Conservation (phyloP, 2,329 filamentous ascomycete species). For the Penicillium hesseltinei region DNA sequence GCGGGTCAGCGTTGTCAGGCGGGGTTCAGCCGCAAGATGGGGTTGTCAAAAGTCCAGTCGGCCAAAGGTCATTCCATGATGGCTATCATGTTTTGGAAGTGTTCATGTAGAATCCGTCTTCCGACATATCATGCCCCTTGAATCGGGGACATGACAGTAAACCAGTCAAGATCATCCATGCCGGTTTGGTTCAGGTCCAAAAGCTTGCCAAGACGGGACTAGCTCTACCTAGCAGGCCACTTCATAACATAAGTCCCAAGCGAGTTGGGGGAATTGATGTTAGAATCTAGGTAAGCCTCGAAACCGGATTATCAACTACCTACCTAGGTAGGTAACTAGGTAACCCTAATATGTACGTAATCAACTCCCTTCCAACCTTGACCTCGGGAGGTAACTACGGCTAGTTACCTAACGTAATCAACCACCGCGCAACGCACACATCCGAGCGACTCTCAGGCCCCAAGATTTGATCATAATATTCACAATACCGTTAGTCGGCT, state of each 20-base stretch:
- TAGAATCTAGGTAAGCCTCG: too few relatives aligned
- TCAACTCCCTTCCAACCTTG: too few relatives aligned
- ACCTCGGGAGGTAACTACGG: too few relatives aligned
- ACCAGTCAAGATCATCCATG: background rate
- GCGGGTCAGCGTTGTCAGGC: background rate
- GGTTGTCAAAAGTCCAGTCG: background rate
- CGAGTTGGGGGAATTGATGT: too few relatives aligned
- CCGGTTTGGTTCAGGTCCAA: background rate
- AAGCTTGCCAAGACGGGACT: background rate
- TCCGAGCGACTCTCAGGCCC: too few relatives aligned
- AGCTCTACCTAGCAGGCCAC: too few relatives aligned
- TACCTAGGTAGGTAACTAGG: too few relatives aligned
- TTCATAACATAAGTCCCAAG: too few relatives aligned
- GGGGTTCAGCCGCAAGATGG: background rate
- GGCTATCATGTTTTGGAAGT: background rate
- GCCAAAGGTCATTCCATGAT: background rate
- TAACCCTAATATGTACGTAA: too few relatives aligned
- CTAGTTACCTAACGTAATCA: too few relatives aligned
- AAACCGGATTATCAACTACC: too few relatives aligned
- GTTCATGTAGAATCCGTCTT: background rate
- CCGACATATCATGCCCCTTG: background rate
- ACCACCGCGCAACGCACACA: too few relatives aligned
- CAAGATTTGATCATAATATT: background rate
- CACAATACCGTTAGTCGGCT: background rate
- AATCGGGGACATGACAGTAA: background rate